Evolutionary conservation across 78 protist genomes (phyloP).

Genomic region (Emiliania huxleyi): DNA sequence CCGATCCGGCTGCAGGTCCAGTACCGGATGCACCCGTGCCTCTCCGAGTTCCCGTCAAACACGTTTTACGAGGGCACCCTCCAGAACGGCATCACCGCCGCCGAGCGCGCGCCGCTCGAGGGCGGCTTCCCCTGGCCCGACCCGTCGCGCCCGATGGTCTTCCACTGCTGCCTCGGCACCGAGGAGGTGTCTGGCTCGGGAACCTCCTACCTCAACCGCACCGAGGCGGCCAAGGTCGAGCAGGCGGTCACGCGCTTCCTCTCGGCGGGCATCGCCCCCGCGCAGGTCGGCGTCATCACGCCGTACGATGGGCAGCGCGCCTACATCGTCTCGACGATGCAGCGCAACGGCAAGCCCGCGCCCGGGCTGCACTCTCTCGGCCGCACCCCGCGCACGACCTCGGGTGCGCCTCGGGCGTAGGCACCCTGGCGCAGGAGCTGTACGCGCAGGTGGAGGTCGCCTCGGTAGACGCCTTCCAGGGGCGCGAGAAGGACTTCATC

Average conservation of each 20-base stretch:
- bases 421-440: conserved; percentile 63
- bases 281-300: conserved; percentile 98
- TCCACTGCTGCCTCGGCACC: conserved; percentile 82
- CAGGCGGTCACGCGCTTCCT: conserved; percentile 87
- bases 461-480: conserved; percentile 98
- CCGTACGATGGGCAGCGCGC: conserved; percentile 99
- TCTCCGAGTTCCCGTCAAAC: conserved; percentile 93
- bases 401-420: too few relatives aligned
- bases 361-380: conserved; percentile 80
- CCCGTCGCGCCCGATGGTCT: conserved; percentile 92
- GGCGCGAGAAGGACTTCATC: conserved; percentile 98
- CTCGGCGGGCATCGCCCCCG: conserved; percentile 83
- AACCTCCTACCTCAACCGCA: conserved; percentile 96
- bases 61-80: conserved; percentile 99
- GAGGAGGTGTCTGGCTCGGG: conserved; percentile 95
- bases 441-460: conserved; percentile 93
- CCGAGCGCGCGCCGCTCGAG: conserved; percentile 70
- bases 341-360: conserved; percentile 76
- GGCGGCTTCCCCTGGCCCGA: conserved; percentile 84
- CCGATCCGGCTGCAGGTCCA: conserved; percentile 76
- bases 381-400: too few relatives aligned
- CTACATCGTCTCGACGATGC: conserved; percentile 84
- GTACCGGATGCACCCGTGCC: conserved; percentile 99
- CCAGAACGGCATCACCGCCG: conserved; percentile 92
- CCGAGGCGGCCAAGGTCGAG: conserved; percentile 96